Conservation (phyloP, 2,329 filamentous ascomycete genomes). For the Zopfia rhizophila region DNA sequence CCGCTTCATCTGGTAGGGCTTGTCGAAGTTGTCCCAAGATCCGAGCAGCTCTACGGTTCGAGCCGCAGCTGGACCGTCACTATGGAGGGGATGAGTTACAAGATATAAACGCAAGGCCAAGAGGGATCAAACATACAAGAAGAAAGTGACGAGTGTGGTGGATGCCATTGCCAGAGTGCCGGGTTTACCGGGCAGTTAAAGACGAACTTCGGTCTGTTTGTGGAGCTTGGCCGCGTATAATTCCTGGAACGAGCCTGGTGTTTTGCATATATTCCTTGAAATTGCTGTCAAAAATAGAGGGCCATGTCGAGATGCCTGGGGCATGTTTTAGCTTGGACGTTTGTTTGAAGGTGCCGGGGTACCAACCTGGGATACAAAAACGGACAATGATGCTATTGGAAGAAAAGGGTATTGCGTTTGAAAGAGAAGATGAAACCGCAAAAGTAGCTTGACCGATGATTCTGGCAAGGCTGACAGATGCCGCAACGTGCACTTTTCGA, state of each 20-base stretch:
- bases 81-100: constrained; percentile 37
- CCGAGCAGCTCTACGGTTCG: constrained; percentile 83
- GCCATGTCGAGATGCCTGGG: constrained; percentile 34
- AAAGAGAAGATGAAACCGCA: constrained; percentile 36
- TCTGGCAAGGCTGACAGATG: constrained; percentile 42
- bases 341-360: constrained; percentile 33
- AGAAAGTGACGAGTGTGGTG: constrained; percentile 74
- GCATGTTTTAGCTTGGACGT: constrained; percentile 35
- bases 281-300: constrained; percentile 43
- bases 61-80: constrained; percentile 57
- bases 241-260: constrained; percentile 24
- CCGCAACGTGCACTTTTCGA: constrained; percentile 29
- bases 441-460: constrained; percentile 31
- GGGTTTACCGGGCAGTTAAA: constrained; percentile 41
- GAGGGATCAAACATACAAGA: constrained; percentile 49
- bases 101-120: constrained; percentile 23
- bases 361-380: constrained; percentile 25
- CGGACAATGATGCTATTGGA: constrained; percentile 33
- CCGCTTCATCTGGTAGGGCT: constrained; percentile 81
- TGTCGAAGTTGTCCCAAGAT: constrained; percentile 94
- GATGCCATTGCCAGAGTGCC: constrained; percentile 43
- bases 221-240: constrained; percentile 42
- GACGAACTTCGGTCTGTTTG: constrained; percentile 32
- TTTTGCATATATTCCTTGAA: constrained; percentile 24
- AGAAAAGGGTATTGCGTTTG: constrained; percentile 5